Evolutionary conservation across 139 green algal species (phyloP), one percentile per base, ranked within the genome.

Genomic region (Closterium sp.): DNA sequence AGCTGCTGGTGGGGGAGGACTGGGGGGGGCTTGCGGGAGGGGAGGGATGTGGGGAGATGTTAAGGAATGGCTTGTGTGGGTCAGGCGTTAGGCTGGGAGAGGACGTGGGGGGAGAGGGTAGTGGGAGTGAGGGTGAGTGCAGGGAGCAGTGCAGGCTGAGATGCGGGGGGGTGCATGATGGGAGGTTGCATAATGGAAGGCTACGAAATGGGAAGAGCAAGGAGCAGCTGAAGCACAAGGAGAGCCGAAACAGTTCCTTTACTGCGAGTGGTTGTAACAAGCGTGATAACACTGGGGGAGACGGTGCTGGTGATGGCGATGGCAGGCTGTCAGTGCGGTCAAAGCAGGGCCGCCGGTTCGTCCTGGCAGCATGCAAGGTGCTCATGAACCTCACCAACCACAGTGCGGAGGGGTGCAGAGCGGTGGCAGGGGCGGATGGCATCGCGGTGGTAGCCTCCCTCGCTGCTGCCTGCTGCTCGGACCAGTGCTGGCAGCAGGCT

Each of bases 361-460:
- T 86, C 19, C n/a, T 86, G 30, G 83, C 83, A 32, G 83, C 83
- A 32, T 32, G 83, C 30, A 86, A 86, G 83, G 28, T 86, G 83
- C 83, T 86, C 7, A 86, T 86, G 83, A 86, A 86, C 83, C 21
- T 86, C 30, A 86, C 83, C 83, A 86, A 86, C 30, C 83, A 86
- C 83, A 86, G 30, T 33, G 83, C 83, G 25, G 83, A 32, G 7
- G 83, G 83, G 30, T 86, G 83, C 83, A 19, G 30, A 33, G 83
- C 83, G n/a, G 83, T 86, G n/a, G 83, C 83, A 33, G 30, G 83
- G 30, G 83, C 83, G 83, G 21, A 33, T 12, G 83, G 83, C 19
- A 86, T 86, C 7, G 83, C 83, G 21, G 30, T 86, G 83, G 30
- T 86, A 12, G 83, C 83, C 19, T 86, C 83, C 21, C 83, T 86